These are phyloP conservation scores for Vitis hybrid DNA, from an alignment of 177 flowering plant species.

Conservation along the genomic window DNA sequence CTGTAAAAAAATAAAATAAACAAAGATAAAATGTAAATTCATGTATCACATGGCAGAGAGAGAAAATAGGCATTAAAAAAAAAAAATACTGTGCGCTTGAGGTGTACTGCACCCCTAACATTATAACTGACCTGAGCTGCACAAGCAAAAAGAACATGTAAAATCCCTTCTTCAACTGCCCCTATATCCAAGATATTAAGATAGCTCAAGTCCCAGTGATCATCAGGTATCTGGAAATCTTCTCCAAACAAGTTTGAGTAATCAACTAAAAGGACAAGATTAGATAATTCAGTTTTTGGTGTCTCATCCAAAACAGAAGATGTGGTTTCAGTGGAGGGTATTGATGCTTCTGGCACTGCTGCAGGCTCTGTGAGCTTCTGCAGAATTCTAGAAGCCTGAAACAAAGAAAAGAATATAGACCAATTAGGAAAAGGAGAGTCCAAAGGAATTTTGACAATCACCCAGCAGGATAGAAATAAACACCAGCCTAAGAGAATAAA, in stretches of 20 bases:
- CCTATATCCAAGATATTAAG: conserved; percentile 58
- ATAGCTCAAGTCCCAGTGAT: conserved; percentile 50
- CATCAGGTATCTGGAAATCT: conserved; percentile 54
- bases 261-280: conserved; percentile 43
- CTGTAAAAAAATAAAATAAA: conserved; percentile 35
- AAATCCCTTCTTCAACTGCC: conserved; percentile 84
- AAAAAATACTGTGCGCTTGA: background rate
- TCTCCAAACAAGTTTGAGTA: conserved; percentile 73
- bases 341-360: conserved; percentile 31
- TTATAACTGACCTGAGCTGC: conserved; percentile 71
- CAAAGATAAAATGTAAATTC: background rate
- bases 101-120: background rate
- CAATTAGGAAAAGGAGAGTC: too few species aligned
- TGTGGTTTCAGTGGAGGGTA: conserved; percentile 25
- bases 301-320: conserved; percentile 37
- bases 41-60: background rate
- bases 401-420: background rate
- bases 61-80: background rate
- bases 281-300: conserved; percentile 35
- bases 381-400: conserved; percentile 69
- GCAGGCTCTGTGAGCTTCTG: conserved; percentile 55
- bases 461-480: too few species aligned
- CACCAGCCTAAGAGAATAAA: background rate
- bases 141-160: conserved; percentile 89
- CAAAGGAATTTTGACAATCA: background rate